Conservation (phyloP, 2,329 filamentous ascomycete genomes). For the Fusarium sp. region DNA sequence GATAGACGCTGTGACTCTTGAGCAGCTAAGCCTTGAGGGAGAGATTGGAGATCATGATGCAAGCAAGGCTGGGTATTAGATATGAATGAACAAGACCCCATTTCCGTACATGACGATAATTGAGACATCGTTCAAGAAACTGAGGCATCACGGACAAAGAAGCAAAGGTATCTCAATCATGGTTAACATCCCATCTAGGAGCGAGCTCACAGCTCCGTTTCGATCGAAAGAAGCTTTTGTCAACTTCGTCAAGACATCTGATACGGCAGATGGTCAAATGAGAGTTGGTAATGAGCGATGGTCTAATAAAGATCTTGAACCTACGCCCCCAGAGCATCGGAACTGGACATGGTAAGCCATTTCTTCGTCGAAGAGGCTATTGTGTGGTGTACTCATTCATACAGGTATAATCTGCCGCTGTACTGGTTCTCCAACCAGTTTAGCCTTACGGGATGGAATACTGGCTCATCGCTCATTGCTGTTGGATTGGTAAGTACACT, state of each 20-base stretch:
- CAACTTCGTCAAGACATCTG: neutral
- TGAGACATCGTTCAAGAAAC: neutral
- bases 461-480: neutral
- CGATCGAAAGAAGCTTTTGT: neutral
- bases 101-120: no score
- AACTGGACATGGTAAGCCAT: neutral
- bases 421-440: neutral
- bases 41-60: neutral
- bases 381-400: rapidly evolving
- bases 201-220: neutral
- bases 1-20: neutral
- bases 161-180: neutral
- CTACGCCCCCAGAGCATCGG: neutral
- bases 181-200: neutral
- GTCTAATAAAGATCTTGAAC: neutral
- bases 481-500: neutral
- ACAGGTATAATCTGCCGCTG: rapidly evolving
- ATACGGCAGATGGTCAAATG: neutral
- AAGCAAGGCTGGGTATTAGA: neutral
- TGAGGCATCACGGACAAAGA: neutral
- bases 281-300: neutral
- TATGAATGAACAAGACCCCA: neutral
- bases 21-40: neutral
- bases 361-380: rapidly evolving
- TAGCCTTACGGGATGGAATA: neutral